Evolutionary conservation across 495 filamentous ascomycete genomes (phyloP), one percentile per base, ranked within the genome.

Genomic region (Aspergillus nanangensis): DNA sequence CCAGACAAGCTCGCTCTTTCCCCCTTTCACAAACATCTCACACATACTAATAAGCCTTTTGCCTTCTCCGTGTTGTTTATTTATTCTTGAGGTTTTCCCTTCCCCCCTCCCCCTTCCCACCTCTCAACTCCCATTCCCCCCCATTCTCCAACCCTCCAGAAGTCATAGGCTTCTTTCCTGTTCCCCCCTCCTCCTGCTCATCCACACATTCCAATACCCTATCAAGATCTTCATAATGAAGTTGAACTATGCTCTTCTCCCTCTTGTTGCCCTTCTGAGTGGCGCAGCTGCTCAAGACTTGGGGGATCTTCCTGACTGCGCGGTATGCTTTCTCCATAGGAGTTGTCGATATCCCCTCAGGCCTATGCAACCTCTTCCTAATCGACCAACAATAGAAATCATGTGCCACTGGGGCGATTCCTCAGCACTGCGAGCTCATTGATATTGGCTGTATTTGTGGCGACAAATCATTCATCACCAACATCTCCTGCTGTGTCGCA

Each of bases 381-480:
- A 37, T 15, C 17, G 34, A 31, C 29, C 15, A 15, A 15, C 4
- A 22, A 49, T 48, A 86, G 83, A 56, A 70, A 70, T 8, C 34
- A 4, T 88, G 84, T 54, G 79, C 76, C 9, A 62, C 64, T 41
- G 45, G 60, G 17, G 25, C 69, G 10, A 73, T 77, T 35, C 70
- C 79, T 5, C 15, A 36, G 7, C 65, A 64, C 47, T 90, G 87
- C 64, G 63, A 69, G 11, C 42, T 52, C 13, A 55, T 75, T 38
- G 77, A 89, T 46, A 58, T 80, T 49, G 53, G 62, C 29, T 94
- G 89, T 61, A 88, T 91, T 55, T 94, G 89, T 68, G 53, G 47
- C 9, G 68, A 76, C 61, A 52, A 61, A 5, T 57, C 60, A 8
- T 87, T 87, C 70, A 71, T 95, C 46, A 52, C 36, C 27, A 51